A percentile compares a stretch with the other conserved stretches of the same genome.
These are phyloP conservation scores for Trichoderma lentiforme DNA, from an alignment of 2,329 filamentous ascomycete genomes.

Conservation along the genomic window DNA sequence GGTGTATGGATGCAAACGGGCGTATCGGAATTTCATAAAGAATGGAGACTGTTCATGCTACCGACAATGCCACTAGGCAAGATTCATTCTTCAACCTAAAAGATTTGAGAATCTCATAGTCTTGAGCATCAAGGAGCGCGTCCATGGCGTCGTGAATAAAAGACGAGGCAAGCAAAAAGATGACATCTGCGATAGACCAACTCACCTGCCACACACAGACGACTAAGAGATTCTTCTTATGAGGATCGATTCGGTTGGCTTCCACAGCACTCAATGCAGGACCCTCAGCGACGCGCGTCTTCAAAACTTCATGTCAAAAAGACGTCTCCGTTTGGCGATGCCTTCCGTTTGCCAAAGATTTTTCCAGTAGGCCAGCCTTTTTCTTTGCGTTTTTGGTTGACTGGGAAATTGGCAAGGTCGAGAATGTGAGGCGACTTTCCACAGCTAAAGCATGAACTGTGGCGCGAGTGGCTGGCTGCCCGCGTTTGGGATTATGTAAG, in stretches of 20 bases:
- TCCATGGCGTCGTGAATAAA: neutral
- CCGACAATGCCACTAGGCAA: neutral
- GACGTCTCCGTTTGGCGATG: neutral
- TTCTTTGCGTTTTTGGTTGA: neutral
- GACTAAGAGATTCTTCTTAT: neutral
- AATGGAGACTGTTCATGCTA: neutral
- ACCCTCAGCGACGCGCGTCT: neutral
- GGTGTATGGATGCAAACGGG: neutral
- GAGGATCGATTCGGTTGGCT: neutral
- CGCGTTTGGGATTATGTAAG: slow-evolving; percentile 15
- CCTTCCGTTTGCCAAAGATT: neutral
- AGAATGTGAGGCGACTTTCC: slow-evolving; percentile 7
- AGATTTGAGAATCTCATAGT: neutral
- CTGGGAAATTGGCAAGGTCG: slow-evolving; percentile 2
- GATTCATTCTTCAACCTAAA: neutral
- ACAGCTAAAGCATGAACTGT: slow-evolving; percentile 8
- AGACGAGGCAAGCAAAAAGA: neutral
- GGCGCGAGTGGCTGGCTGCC: slow-evolving; percentile 11
- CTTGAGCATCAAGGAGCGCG: neutral
- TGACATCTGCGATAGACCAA: neutral
- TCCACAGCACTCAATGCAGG: neutral
- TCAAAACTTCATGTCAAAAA: neutral
- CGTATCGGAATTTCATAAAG: neutral
- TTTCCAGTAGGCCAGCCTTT: neutral
- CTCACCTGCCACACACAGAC: neutral